Conservation (phyloP, 2,329 filamentous ascomycete genomes). For the Aspergillus ochraceoroseus region DNA sequence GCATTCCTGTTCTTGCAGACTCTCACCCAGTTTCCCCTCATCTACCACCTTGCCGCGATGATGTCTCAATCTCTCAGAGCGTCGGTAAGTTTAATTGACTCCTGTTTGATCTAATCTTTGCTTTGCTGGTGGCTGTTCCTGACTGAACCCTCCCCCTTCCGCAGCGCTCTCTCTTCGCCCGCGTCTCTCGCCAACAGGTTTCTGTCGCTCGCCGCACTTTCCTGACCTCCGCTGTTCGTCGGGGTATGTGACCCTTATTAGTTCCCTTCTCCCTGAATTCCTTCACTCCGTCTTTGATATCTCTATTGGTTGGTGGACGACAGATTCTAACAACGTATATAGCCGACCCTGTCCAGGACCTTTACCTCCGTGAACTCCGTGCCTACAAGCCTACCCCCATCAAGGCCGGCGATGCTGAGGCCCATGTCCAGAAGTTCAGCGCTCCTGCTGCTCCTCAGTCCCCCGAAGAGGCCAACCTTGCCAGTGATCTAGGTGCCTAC, state of each 20-base stretch:
- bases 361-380: conserved; percentile 95
- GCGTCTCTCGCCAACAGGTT: conserved; percentile 56
- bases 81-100: conserved; percentile 51
- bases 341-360: conserved; percentile 97
- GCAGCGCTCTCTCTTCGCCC: conserved; percentile 58
- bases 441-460: conserved; percentile 76
- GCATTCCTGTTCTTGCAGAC: conserved; percentile 20
- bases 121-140: neutral
- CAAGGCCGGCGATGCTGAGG: conserved; percentile 82
- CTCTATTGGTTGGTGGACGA: conserved; percentile 4
- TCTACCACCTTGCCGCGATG: conserved; percentile 44
- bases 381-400: conserved; percentile 81
- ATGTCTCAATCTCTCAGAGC: conserved; percentile 59
- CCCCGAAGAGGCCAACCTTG: conserved; percentile 90
- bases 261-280: conserved; percentile 2
- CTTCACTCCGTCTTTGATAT: conserved; percentile 23
- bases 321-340: conserved; percentile 26
- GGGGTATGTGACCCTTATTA: conserved; percentile 49
- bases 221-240: conserved; percentile 57
- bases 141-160: conserved; percentile 14
- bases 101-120: neutral
- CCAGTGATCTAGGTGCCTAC: conserved; percentile 87
- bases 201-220: conserved; percentile 58
- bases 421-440: conserved; percentile 83
- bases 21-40: conserved; percentile 26